phyloP scores from a whole-genome alignment of 2,329 filamentous ascomycete species.

The Colletotrichum spaethianum region DNA sequence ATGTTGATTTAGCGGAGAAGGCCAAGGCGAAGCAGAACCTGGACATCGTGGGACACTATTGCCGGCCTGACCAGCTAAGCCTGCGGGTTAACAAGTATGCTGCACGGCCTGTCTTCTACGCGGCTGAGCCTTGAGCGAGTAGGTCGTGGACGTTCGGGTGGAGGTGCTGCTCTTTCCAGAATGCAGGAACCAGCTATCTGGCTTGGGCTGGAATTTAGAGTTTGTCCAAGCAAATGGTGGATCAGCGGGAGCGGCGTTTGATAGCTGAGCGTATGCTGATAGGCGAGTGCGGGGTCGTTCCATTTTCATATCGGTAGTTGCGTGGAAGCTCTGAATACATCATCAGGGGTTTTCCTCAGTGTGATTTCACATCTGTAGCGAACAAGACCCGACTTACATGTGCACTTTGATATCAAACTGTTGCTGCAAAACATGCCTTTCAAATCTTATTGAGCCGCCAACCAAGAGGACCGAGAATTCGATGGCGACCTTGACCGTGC shows the following conservation, averaged over 20 bases:
- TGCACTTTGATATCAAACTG: too few species aligned
- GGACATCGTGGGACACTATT: conserved; percentile 49
- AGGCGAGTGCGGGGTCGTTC: not conserved
- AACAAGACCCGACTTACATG: too few species aligned
- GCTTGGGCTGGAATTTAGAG: not conserved
- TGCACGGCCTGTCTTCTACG: conserved; percentile 27
- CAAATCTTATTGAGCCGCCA: not conserved
- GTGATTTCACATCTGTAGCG: too few species aligned
- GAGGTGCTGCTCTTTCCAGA: too few species aligned
- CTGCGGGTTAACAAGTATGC: conserved; percentile 33
- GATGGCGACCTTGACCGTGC: not conserved
- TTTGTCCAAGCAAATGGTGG: not conserved
- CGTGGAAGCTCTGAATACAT: not conserved
- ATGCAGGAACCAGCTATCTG: not conserved
- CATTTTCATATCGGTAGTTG: not conserved
- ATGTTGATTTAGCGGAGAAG: conserved; percentile 51
- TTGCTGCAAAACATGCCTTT: not conserved
- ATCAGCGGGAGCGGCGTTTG: not conserved
- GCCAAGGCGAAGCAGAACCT: conserved; percentile 36
- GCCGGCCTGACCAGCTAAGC: conserved; percentile 55
- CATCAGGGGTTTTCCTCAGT: not conserved
- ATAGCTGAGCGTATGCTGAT: not conserved
- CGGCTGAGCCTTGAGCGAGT: conserved; percentile 20
- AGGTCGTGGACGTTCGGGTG: not conserved
- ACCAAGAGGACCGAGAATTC: not conserved